phyloP scores from a whole-genome alignment of 106 monocot species.

The Dendrobium nobile region DNA sequence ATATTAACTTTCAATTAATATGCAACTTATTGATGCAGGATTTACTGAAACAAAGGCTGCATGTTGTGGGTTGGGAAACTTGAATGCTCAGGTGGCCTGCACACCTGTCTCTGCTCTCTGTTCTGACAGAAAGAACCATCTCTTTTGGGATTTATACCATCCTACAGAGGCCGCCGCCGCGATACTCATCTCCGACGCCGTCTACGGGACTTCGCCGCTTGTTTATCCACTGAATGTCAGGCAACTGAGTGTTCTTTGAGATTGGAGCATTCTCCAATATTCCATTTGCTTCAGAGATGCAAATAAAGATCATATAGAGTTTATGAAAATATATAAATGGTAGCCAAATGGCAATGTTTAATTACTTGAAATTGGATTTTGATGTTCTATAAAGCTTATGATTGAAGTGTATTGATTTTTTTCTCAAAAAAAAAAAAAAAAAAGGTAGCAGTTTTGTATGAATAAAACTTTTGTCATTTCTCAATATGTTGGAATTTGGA shows the following conservation, averaged over 20 bases:
- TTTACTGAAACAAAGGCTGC: conserved; percentile 46
- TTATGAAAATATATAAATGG: neutral
- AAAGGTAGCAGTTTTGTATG: no score
- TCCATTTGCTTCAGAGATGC: neutral
- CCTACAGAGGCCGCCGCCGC: conserved; percentile 34
- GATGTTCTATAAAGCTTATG: no score
- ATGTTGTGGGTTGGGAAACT: conserved; percentile 61
- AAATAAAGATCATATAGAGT: neutral
- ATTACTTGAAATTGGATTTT: neutral
- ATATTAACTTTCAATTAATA: no score
- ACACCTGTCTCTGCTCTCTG: conserved; percentile 40
- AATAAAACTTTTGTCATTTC: no score
- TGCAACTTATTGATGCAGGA: conserved; percentile 16
- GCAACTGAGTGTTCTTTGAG: conserved; percentile 24
- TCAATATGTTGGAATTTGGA: no score
- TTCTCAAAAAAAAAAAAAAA: no score
- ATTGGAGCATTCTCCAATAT: neutral
- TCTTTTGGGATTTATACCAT: conserved; percentile 68
- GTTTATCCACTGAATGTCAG: conserved; percentile 44
- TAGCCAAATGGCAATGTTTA: neutral
- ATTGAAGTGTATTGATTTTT: no score
- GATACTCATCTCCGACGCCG: conserved; percentile 13
- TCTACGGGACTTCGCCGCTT: conserved; percentile 28
- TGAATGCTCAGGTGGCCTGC: conserved; percentile 44
- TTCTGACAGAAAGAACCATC: conserved; percentile 18